Evolutionary conservation across 495 filamentous ascomycete species (phyloP), one percentile per base, ranked within the genome.

Genomic region (Penicillium lividum): DNA sequence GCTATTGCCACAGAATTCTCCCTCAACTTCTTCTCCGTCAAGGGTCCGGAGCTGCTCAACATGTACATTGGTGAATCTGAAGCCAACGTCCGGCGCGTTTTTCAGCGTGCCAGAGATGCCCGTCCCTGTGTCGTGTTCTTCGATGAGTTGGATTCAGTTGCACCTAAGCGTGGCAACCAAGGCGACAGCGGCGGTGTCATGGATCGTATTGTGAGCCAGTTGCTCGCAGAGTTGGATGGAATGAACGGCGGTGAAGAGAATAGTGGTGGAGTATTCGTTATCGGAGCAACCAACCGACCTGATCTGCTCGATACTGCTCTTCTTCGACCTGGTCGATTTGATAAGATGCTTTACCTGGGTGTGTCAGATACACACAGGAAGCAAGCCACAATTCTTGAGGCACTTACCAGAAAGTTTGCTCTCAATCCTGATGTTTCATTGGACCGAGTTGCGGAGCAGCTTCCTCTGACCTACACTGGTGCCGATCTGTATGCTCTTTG

Each of bases 1-100:
- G 94, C 94, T 40, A 98, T 99, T 66, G 94, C 94, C 1, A 98
- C 95, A 0, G 94, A 98, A 64, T 98, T 97, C 79, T 95, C 90
- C 51, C 83, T 99, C 67, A 99, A 99, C 63, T 99, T 99, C 81
- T 98, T 99, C 84, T 92, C 87, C 51, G 91, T 99, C 73, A 99
- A 99, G 74, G 94, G 94, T 3, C 94, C 94, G 1, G 94, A 98
- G 75, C 73, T 98, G 64, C 85, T 98, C 16, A 98, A 98, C 68
- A 98, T 98, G 94, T 98, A 98, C 68, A 98, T 98, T 69, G 94
- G 94, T 73, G 94, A 98, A 73, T 96, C 92, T 8, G 94, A 98
- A 79, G 95, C 95, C 47, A 98, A 98, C 66, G 94, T 98, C 10
- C 87, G 94, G 3, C 82, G 95, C 5, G 95, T 98, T 3, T 98